Base-by-base conservation (phyloP, 2,329 filamentous ascomycete genomes). In the Colletotrichum incanum region DNA sequence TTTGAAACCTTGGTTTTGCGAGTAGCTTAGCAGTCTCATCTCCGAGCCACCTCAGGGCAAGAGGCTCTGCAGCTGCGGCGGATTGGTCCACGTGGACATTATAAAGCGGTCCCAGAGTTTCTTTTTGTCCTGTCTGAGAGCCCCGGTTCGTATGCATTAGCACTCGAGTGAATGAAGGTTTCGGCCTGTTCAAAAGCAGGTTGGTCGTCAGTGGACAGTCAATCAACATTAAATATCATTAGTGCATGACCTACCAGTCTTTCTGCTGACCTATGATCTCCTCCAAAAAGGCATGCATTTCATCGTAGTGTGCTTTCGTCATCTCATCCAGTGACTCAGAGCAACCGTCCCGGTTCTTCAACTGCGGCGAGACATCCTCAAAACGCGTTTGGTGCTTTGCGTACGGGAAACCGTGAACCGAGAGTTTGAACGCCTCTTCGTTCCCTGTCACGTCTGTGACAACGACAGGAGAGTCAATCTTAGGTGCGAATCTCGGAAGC, bases 81-180 rank as follows among this genome's bases (percentile, higher is more conserved):
- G 59, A 50, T 37, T 62, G 59, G n/a, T 62, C 59, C 8, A 62
- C 43, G 31, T 62, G 43, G 26, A 62, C 59, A 8, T 62, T 62
- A 5, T 50, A 62, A 7, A 62, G 39, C 20, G 43, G 59, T 1
- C 59, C 43, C 0, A 50, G 12, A 3, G 43, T 62, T 26, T 43
- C 59, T 39, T 62, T 62, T 12, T 62, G 43, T 37, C 59, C 43
- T 18, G 37, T 31, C 1, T 39, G 43, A 23, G 59, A 62, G 14
- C 50, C 43, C 0, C 59, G 28, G 31, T 62, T 62, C 1, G 59
- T 62, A 12, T 62, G 59, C 59, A 62, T 62, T 9, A 62, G 45
- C 6, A 62, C n/a, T 5, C 59, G 43, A 3, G 50, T 62, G 7
- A 50, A 31, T 1, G 59, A 62, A 9, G 59, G 59, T 37, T 62